These are phyloP conservation scores for Xylariaceae sp. DNA, from an alignment of 2,329 filamentous ascomycete genomes.

Conservation along the genomic window DNA sequence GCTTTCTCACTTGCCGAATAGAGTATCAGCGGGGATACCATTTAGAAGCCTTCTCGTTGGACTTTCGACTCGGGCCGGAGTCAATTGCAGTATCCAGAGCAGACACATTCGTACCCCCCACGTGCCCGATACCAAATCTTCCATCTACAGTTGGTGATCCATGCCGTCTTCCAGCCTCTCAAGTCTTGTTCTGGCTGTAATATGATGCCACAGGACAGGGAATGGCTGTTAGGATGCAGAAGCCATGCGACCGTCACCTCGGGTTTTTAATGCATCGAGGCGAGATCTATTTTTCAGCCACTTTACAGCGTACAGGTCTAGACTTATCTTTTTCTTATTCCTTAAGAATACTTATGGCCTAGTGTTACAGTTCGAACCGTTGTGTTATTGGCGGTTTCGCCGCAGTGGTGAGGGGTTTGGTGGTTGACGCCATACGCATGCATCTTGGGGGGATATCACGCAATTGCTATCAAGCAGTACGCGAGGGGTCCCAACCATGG, in stretches of 20 bases:
- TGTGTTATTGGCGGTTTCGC: slow-evolving; percentile 1
- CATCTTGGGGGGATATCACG: slow-evolving; percentile 32
- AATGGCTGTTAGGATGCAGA: not conserved
- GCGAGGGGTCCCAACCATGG: slow-evolving; percentile 2
- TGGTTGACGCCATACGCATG: slow-evolving; percentile 30
- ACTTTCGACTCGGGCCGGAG: not conserved
- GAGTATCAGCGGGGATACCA: not conserved
- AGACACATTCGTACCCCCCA: slow-evolving; percentile 1
- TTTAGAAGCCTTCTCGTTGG: not conserved
- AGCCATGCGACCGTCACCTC: not conserved
- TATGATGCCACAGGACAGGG: slow-evolving; percentile 2
- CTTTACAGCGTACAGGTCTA: slow-evolving; percentile 1
- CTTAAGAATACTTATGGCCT: no score
- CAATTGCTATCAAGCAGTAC: slow-evolving; percentile 18
- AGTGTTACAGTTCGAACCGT: no score
- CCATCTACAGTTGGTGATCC: not conserved
- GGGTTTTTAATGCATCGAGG: not conserved
- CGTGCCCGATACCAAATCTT: not conserved
- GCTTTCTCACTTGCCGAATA: not conserved
- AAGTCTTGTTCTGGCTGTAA: slow-evolving; percentile 2
- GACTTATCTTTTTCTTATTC: no score
- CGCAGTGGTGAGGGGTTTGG: slow-evolving; percentile 22
- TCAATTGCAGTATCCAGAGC: not conserved
- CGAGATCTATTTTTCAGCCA: not conserved
- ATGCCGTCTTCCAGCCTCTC: not conserved